Percentiles rank a stretch among this genome's conserved stretches.
phyloP scores from a whole-genome alignment of 441 rosid genomes.

The Bocquillonia castaneifolia region DNA sequence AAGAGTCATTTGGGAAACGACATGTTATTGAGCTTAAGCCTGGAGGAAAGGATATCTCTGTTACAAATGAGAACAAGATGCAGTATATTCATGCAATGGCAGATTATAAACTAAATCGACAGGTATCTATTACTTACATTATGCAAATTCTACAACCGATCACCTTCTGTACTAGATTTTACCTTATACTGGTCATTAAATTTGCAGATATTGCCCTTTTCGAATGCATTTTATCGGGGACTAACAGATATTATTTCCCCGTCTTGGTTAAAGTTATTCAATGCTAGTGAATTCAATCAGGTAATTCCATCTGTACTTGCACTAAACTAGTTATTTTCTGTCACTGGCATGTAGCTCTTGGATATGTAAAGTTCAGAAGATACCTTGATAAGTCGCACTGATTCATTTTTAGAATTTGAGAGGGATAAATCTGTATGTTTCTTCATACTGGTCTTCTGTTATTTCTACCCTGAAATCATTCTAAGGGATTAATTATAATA shows the following conservation, averaged over 20 bases:
- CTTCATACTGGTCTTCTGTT: background rate
- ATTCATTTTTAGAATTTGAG: background rate
- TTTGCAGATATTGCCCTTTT: constrained; percentile 85
- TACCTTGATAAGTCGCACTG: background rate
- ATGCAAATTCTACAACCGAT: constrained; percentile 11
- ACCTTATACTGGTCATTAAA: constrained; percentile 26
- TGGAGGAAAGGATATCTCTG: constrained; percentile 77
- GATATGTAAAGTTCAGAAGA: constrained; percentile 1
- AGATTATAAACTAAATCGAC: constrained; percentile 92
- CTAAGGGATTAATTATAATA: background rate
- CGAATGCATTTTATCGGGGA: constrained; percentile 95
- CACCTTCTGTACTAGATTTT: constrained; percentile 17
- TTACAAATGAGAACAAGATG: constrained; percentile 94
- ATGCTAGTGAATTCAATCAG: constrained; percentile 96
- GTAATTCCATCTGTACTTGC: constrained; percentile 33
- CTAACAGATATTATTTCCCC: constrained; percentile 83
- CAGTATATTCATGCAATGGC: constrained; percentile 99
- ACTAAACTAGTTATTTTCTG: background rate
- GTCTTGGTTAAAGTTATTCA: constrained; percentile 90
- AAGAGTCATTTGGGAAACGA: constrained; percentile 79
- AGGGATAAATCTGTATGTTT: background rate
- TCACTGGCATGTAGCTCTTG: background rate
- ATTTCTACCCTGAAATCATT: background rate
- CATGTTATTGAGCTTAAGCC: constrained; percentile 78
- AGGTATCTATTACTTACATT: constrained; percentile 45